Conservation (phyloP, 306 rosid genomes). For the Urtica urens region DNA sequence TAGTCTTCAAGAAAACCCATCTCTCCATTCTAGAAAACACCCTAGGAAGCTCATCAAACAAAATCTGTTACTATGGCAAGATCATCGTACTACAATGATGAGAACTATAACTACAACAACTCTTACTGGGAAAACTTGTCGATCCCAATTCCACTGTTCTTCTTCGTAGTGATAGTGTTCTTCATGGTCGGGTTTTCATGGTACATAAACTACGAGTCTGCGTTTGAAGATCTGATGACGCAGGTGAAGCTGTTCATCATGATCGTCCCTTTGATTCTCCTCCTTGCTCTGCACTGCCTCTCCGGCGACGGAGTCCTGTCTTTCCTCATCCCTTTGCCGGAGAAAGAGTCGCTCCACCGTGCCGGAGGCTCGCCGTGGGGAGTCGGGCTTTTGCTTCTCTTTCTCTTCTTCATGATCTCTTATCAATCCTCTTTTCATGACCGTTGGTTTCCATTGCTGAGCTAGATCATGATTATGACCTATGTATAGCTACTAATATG, state of each 20-base stretch:
- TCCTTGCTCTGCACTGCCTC: constrained; percentile 45
- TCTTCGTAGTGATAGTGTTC: constrained; percentile 39
- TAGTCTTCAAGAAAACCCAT: constrained; percentile 16
- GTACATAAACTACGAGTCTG: constrained; percentile 61
- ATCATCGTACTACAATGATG: constrained; percentile 25
- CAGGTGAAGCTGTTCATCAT: constrained; percentile 50
- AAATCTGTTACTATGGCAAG: constrained; percentile 28
- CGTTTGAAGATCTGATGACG: constrained; percentile 32
- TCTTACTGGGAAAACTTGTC: constrained; percentile 40
- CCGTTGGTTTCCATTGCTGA: constrained; percentile 73
- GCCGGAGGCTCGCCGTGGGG: constrained; percentile 96
- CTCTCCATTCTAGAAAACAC: constrained; percentile 4
- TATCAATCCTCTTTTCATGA: constrained; percentile 62
- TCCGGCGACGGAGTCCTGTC: constrained; percentile 23
- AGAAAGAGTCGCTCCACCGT: constrained; percentile 52
- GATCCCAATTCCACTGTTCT: constrained; percentile 46
- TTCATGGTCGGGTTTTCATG: constrained; percentile 47
- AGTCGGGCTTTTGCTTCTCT: constrained; percentile 48
- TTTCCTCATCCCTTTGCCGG: constrained; percentile 34
- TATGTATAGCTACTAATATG: neutral
- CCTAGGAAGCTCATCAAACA: neutral
- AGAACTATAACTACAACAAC: constrained; percentile 25
- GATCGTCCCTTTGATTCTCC: constrained; percentile 40
- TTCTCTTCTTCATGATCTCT: constrained; percentile 50
- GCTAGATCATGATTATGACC: constrained; percentile 16